Base-by-base conservation (phyloP, 768 basidiomycete genomes). In the Pisolithus marmoratus region DNA sequence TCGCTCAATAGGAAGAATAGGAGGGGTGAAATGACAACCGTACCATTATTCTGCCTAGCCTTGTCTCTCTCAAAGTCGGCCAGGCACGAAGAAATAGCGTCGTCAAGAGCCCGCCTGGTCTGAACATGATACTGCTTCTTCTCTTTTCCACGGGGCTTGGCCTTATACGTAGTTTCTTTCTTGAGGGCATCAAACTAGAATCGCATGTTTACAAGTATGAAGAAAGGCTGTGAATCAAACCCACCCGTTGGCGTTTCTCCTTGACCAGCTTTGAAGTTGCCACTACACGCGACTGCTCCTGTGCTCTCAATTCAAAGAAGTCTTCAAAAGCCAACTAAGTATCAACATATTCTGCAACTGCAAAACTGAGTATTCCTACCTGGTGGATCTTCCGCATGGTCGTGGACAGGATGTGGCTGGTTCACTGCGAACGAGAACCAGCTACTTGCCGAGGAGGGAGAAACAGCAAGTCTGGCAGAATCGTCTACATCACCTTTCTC, bases 121-220 rank as follows among this genome's bases (percentile, higher is more conserved):
- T 46, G 38, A 8, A 46, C 38, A 23, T 46, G 50, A 8, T 8
- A 46, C 27, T 46, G 36, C 27, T 51, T 51, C 45, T 51, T 51
- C 50, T 51, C 50, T 23, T 51, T 51, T 37, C 43, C 38, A 19
- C 44, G 50, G 5, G 50, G 34, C 38, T 46, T 51, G 2, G 44
- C 44, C 23, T 46, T 51, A 26, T 45, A 51, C 12, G 22, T 22
- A 46, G 44, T 22, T 14, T 46, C 44, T 9, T 27, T 38, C 24
- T 51, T 31, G 11, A 46, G 38, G 20, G 40, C 27, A 17, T 40
- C 44, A 9, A 40, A 24, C 50, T 51, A 14, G 34, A 37, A 29
- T 37, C 9, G 19, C 27, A 5, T 15, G 23, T 38, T 23, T 8
- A 36, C 11, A 46, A 36, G 9, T 38, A 22, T 27, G 26, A 40